Conservation (phyloP, 345 rosid species). For the Eucalyptus marginata region DNA sequence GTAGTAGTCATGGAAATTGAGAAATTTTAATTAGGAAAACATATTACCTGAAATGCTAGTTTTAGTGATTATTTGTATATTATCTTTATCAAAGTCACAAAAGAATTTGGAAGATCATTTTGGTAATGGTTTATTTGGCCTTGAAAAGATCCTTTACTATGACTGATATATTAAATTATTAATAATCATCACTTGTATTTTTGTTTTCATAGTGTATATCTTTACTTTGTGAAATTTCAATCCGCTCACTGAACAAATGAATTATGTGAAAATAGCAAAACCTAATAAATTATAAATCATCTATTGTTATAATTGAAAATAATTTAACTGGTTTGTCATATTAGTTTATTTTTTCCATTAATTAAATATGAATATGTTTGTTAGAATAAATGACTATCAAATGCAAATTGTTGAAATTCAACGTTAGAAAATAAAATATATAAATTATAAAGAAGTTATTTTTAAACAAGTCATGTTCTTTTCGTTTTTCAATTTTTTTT, state of each 20-base stretch:
- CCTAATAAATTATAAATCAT: neutral
- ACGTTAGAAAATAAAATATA: neutral
- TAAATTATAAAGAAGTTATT: neutral
- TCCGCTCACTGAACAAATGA: neutral
- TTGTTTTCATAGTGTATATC: neutral
- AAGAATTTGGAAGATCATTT: neutral
- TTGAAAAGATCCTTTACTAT: neutral
- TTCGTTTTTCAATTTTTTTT: neutral
- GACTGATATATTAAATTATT: neutral
- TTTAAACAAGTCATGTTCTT: neutral
- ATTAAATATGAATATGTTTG: neutral
- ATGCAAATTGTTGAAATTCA: neutral
- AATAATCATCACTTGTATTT: neutral
- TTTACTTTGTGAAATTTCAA: neutral
- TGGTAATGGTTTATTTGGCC: neutral
- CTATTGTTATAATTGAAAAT: neutral
- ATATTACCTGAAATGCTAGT: neutral
- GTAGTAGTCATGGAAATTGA: neutral
- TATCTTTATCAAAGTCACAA: neutral
- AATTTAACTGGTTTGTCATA: neutral
- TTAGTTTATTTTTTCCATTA: neutral
- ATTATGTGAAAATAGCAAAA: neutral
- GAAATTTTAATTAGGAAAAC: neutral
- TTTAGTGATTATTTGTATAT: neutral
- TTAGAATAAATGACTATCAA: neutral